Base-by-base conservation (phyloP, 495 filamentous ascomycete genomes). In the Hyaloscypha variabilis region DNA sequence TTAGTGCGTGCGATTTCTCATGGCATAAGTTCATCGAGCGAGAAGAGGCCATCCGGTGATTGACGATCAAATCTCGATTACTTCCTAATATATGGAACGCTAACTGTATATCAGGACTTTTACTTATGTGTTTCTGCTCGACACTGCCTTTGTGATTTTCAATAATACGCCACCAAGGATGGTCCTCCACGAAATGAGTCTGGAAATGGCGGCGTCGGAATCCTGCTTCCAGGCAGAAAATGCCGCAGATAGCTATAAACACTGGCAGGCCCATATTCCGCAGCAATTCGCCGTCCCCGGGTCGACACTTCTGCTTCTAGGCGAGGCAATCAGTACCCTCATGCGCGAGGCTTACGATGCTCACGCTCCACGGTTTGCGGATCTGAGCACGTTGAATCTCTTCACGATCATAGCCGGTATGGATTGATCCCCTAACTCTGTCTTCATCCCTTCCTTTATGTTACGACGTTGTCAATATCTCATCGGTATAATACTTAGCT, bases 171-270 rank as follows among this genome's bases (percentile, higher is more conserved):
- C 52, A 19, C 75, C 74, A 13, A 64, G 75, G 23, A 73, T 76
- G 67, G 67, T 73, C 2, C 69, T 74, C n/a, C 70, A 73, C 39
- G 75, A 77, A 26, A 69, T 77, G 66, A 74, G 70, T 21, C 70
- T 77, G 53, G 64, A 73, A 31, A 66, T 76, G 61, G 66, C 71
- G 34, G 52, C 34, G 4, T 68, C 75, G 10, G 75, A 77, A 64
- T 51, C 69, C 3, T 75, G 74, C 28, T 77, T 77, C 50, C 75
- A 77, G 64, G 74, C 74, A 55, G 36, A 50, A 8, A 58, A 50
- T 30, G 50, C 62, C 21, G 13, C 29, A 58, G 30, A 42, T 31
- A 58, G 62, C 30, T 36, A 52, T 31, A 8, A 0, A 36, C 42
- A 52, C n/a, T 60, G 57, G 57, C 57, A 46, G 2, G 21, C 34